Base-by-base conservation (phyloP, 129 eudicot species). In the Flaveria sonorensis region DNA sequence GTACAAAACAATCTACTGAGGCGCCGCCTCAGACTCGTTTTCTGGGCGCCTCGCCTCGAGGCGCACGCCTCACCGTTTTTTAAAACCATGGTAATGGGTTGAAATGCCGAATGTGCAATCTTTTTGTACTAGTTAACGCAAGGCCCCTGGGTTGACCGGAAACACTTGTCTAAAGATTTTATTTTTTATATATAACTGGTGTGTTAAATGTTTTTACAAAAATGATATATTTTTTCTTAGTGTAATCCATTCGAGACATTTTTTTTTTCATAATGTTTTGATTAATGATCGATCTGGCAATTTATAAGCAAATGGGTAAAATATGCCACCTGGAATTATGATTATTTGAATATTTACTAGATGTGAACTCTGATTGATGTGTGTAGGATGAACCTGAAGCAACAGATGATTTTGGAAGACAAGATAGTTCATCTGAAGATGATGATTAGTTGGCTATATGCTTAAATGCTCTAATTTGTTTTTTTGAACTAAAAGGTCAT, bases 371-470 rank as follows among this genome's bases (percentile, higher is more conserved):
- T 65, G 42, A 32, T 26, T 7, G 26, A 20, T 72, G 28, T 18
- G 47, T 67, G 70, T 63, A 86, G 89, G 89, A 77, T 68, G 74
- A 67, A 68, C 30, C 81, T 69, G 85, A 48, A 48, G 57, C 70
- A 68, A 72, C 64, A 4, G 82, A 86, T n/a, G 87, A 83, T 30
- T 67, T 77, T 21, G 85, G 83, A 45, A 72, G 77, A 79, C 70
- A 73, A 45, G 71, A 76, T 63, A 80, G 85, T 77, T 83, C 89
- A 55, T 83, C 89, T 10, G 89, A 85, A 28, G 87, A 82, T 10
- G 89, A 86, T 19, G 74, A 65, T 24, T 80, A 80, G 71, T 39
- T 66, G 0, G 50, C 42, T 48, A 39, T 30, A 62, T 65, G 23
- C 74, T 70, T 24, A 46, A 23, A 24, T 70, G 60, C 47, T 62